Evolutionary conservation across 148 eudicot species (phyloP), one percentile per base, ranked within the genome.

Genomic region (Fagopyrum esculentum): DNA sequence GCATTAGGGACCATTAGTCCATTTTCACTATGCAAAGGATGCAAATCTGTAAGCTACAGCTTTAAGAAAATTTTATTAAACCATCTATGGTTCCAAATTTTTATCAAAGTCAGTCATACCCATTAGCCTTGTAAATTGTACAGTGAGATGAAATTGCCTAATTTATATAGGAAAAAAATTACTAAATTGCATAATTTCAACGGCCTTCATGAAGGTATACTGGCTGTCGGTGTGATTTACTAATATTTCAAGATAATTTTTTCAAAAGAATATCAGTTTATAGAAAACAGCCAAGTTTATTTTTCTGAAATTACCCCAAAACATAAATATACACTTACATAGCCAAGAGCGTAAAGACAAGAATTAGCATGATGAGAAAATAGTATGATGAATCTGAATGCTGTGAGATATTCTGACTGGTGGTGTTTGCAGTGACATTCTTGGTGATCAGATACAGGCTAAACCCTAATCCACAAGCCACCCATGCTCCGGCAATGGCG

Each of bases 391-490:
- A 79, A 61, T 77, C 68, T 40, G 93, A 76, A 78, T 81, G 54
- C 45, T 79, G 61, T 11, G 77, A 12, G 1, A 71, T 17, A 9
- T 71, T 71, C 35, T 80, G 29, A 52, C 76, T 12, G 55, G 19
- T 74, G 45, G 44, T 64, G 45, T 72, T 69, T 48, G 83, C 46
- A 54, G 16, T 43, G 55, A 64, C 49, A 47, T 66, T 59, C 78
- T 81, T 86, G 40, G 80, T 8, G 69, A 84, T 83, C 73, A 86
- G 5, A 72, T 75, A 87, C 80, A 81, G 78, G 48, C 86, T 88
- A 71, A 73, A 81, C 47, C 84, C 91, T 45, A 91, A 69, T 26
- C 97, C 97, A 73, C 86, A 85, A 0, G 89, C 17, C 73, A 89
- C 47, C 90, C 85, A 87, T 46, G 81, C 79, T 69, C 86, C 91